Base-by-base conservation (phyloP, 208 protist genomes). In the Leptomonas seymouri region DNA sequence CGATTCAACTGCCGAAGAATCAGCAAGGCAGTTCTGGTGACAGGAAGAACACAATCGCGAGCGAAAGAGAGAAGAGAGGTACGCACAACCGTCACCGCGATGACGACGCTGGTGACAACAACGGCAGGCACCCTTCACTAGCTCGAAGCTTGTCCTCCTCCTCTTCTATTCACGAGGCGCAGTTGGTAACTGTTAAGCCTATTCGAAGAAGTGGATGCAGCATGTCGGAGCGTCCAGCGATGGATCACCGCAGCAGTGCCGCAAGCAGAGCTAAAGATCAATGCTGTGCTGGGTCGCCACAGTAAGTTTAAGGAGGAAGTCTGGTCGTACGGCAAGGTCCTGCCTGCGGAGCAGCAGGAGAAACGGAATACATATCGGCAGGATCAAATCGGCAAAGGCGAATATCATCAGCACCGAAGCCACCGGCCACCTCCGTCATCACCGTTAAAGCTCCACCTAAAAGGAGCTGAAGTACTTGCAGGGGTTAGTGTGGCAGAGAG, bases 311-410 rank as follows among this genome's bases (percentile, higher is more conserved):
- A 80, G n/a, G 31, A 68, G 34, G 41, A 51, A 7, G 44, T 74
- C 48, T 61, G 61, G 74, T 51, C 60, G 2, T 76, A 76, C 61
- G 76, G 70, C 59, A 71, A 72, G 16, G 61, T 50, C 3, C 53
- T 64, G 18, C 75, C 61, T 16, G 20, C 30, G 51, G 53, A 50
- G 36, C 57, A 67, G 39, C 60, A 56, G 48, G 31, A 42, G 18
- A 31, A 74, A 44, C 46, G 65, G 46, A 0, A 30, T n/a, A 30
- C 28, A 1, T 70, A 50, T 42, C 31, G 15, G 8, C 53, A 42
- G 11, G 15, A 21, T 25, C 18, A 21, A 23, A 25, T 2, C 18
- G 30, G 21, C 30, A 20, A 27, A 11, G 48, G 27, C 14, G 14
- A 28, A n/a, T 28, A 5, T 42, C 41, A 23, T 42, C 27, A 5